Evolutionary conservation across 78 protist species (phyloP).

Genomic region (Dictyostelium firmibasis): DNA sequence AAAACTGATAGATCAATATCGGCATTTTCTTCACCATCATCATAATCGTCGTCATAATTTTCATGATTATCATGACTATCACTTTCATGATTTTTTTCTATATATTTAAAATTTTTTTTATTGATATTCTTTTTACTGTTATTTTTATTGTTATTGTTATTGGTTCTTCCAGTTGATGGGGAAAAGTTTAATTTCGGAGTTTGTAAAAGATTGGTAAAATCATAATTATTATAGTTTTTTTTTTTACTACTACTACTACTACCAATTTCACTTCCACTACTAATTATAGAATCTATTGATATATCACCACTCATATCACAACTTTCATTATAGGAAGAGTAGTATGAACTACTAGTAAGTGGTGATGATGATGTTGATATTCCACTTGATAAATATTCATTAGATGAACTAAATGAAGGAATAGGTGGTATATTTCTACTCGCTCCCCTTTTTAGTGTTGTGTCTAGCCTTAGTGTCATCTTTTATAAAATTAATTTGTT

Average conservation of each 20-base stretch:
- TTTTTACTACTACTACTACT: neutral
- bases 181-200: slow-evolving; percentile 4
- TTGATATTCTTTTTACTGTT: neutral
- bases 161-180: slow-evolving; percentile 12
- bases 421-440: neutral
- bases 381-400: neutral
- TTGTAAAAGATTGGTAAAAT: neutral
- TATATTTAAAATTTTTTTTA: neutral
- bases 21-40: neutral
- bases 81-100: too few species aligned
- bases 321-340: neutral
- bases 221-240: neutral
- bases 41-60: neutral
- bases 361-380: too few species aligned
- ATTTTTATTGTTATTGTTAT: neutral
- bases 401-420: neutral
- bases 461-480: neutral
- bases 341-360: neutral
- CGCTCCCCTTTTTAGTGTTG: neutral
- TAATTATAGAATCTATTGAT: neutral
- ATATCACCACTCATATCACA: neutral
- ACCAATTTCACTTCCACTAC: neutral
- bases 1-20: slow-evolving; percentile 39
- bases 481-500: neutral
- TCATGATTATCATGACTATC: neutral